A percentile compares a stretch with the other conserved stretches of the same genome.
Conservation (phyloP, 2,329 filamentous ascomycete genomes). For the Tolypocladium album region DNA sequence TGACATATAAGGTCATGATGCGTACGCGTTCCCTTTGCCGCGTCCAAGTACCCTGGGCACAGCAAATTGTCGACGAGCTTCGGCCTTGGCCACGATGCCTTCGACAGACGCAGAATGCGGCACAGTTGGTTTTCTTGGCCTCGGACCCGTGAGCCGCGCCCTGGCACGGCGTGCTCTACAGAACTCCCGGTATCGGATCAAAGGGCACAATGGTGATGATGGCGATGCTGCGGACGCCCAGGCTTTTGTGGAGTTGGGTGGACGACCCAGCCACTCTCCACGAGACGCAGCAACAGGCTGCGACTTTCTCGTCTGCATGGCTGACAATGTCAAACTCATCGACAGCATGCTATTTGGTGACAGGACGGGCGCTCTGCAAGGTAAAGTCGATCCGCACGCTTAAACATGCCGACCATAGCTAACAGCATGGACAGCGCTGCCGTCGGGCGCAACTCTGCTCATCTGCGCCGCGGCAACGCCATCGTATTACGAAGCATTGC, state of each 20-base stretch:
- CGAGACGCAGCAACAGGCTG: background rate
- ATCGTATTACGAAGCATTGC: background rate
- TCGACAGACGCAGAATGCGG: background rate
- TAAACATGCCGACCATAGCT: background rate
- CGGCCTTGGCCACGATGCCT: background rate
- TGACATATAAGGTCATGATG: background rate
- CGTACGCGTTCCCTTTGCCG: background rate
- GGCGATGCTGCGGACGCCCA: background rate
- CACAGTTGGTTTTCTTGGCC: slow-evolving; percentile 5
- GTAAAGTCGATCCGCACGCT: background rate
- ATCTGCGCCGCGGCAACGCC: background rate
- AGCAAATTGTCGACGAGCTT: background rate
- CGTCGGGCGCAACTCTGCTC: background rate
- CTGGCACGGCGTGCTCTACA: slow-evolving; percentile 3
- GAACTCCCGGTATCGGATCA: background rate
- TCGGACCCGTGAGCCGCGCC: slow-evolving; percentile 1
- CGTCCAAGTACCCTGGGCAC: background rate
- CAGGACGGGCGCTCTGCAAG: background rate
- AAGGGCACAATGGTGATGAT: slow-evolving; percentile 1
- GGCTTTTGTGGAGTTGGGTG: background rate
- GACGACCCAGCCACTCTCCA: background rate
- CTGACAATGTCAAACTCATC: slow-evolving; percentile 38
- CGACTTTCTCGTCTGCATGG: slow-evolving; percentile 40
- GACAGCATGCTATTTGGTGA: slow-evolving; percentile 9
- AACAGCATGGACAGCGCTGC: background rate